These are phyloP conservation scores for Cryptococcus neoformans DNA, from an alignment of 1,284 basidiomycete species.

Conservation along the genomic window DNA sequence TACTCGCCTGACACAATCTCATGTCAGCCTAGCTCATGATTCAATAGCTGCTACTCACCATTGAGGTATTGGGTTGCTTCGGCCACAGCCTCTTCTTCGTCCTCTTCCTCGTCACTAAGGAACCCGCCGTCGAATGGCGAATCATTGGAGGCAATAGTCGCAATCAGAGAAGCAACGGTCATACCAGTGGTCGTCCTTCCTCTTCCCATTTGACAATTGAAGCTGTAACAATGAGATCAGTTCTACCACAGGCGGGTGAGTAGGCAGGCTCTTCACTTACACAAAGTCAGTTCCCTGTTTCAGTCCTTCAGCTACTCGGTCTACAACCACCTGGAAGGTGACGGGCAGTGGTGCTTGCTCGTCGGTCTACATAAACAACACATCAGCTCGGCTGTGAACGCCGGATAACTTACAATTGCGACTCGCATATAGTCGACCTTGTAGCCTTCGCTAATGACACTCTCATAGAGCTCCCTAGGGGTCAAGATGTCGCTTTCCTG, in stretches of 20 bases:
- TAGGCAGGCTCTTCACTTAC: constrained; percentile 61
- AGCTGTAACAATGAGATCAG: constrained; percentile 16
- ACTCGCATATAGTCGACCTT: constrained; percentile 83
- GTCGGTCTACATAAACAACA: constrained; percentile 63
- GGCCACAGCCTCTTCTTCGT: constrained; percentile 63
- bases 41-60: constrained; percentile 53
- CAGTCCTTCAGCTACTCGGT: constrained; percentile 66
- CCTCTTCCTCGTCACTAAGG: constrained; percentile 34
- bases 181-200: constrained; percentile 80
- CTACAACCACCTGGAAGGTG: constrained; percentile 72
- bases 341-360: constrained; percentile 91
- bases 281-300: constrained; percentile 67
- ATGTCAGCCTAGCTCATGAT: background rate
- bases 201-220: constrained; percentile 52
- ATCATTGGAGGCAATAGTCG: constrained; percentile 61
- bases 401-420: constrained; percentile 63
- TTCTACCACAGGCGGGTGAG: background rate
- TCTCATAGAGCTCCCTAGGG: constrained; percentile 60
- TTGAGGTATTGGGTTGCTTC: constrained; percentile 83
- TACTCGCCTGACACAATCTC: constrained; percentile 69
- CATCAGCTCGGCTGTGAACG: background rate
- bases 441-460: constrained; percentile 63
- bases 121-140: constrained; percentile 10
- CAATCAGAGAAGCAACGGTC: constrained; percentile 83
- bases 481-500: constrained; percentile 87